Evolutionary conservation across 1,139 yeast species (phyloP).

Genomic region (Keqinozyma sinolaborantium): DNA sequence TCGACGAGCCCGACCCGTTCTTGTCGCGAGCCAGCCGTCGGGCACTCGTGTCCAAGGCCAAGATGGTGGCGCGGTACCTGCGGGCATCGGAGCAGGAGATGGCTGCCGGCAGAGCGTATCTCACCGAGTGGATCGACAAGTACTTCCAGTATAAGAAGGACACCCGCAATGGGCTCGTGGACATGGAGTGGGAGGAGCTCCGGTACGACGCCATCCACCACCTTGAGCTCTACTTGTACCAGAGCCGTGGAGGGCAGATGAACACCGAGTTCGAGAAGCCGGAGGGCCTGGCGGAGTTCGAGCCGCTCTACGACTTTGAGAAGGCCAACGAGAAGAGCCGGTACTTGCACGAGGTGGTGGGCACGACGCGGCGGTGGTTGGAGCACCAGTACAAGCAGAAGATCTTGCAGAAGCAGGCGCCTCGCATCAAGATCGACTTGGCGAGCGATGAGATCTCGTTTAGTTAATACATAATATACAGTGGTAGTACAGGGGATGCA

Average conservation of each 20-base stretch:
- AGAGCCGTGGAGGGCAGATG: constrained; percentile 28
- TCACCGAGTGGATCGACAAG: constrained; percentile 31
- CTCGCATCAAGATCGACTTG: constrained; percentile 22
- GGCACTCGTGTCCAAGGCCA: constrained; percentile 3
- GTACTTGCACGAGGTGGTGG: constrained; percentile 24
- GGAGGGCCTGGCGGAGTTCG: constrained; percentile 13
- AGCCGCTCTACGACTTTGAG: constrained; percentile 36
- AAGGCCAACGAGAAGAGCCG: constrained; percentile 28
- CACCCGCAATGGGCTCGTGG: constrained; percentile 35
- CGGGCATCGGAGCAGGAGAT: constrained; percentile 14
- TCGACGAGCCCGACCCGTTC: constrained; percentile 6
- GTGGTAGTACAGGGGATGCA: too few species aligned
- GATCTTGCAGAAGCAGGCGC: background rate
- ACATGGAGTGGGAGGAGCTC: constrained; percentile 47
- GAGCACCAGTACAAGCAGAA: constrained; percentile 1
- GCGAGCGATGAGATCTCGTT: constrained; percentile 19
- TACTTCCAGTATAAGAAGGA: constrained; percentile 40
- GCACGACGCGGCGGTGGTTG: constrained; percentile 26
- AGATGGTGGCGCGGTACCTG: constrained; percentile 3
- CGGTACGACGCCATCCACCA: constrained; percentile 38
- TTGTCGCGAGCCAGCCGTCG: constrained; percentile 3
- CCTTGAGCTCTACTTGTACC: constrained; percentile 32
- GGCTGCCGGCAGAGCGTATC: constrained; percentile 21
- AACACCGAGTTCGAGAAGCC: constrained; percentile 1
- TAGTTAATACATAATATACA: constrained; percentile 2